These are phyloP conservation scores for Zostera marina DNA, from an alignment of 116 monocot species.

Conservation along the genomic window DNA sequence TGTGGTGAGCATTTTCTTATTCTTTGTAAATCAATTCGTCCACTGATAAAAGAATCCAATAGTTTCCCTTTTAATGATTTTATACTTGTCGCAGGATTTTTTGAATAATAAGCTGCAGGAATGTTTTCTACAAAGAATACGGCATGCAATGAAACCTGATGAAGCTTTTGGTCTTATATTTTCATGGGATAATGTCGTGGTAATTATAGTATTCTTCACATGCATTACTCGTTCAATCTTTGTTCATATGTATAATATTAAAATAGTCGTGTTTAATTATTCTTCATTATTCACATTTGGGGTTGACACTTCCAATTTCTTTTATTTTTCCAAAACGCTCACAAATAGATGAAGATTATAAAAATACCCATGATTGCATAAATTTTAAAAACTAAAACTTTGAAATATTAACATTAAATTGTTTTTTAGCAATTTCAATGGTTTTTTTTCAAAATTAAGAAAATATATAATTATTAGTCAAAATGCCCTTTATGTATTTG, in stretches of 20 bases:
- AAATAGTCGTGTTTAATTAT: background rate
- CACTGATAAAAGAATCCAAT: background rate
- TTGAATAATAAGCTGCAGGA: constrained; percentile 84
- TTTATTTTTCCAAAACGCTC: background rate
- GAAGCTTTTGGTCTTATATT: constrained; percentile 92
- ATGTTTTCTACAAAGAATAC: constrained; percentile 91
- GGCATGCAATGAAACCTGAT: constrained; percentile 99
- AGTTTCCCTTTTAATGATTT: background rate
- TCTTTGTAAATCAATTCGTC: background rate
- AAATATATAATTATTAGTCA: background rate
- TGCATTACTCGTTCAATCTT: background rate
- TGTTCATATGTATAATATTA: background rate
- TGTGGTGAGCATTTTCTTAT: constrained; percentile 40
- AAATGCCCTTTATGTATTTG: background rate
- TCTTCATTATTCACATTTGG: background rate
- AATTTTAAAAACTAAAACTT: background rate
- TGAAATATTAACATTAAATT: background rate
- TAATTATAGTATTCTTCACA: constrained; percentile 10
- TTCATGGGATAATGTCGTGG: constrained; percentile 99
- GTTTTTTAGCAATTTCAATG: background rate
- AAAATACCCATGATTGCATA: background rate
- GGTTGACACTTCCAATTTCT: background rate
- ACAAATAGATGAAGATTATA: background rate
- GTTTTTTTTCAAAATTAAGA: no score
- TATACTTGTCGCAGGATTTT: constrained; percentile 48